phyloP scores from a whole-genome alignment of 352 stramenopile species.

The Globisporangium paddicum region DNA sequence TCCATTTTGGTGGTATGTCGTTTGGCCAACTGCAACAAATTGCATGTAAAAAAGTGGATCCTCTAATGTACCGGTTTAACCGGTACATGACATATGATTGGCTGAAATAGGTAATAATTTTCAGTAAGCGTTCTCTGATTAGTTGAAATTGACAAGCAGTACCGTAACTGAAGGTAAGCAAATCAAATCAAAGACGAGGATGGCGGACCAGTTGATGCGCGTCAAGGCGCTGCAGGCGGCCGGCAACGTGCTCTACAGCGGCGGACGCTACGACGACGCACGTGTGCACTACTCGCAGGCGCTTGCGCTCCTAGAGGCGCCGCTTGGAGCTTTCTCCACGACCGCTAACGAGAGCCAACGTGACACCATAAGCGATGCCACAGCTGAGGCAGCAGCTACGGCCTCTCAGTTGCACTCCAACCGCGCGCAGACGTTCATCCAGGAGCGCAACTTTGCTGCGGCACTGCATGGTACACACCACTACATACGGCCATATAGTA shows the following conservation, averaged over 20 bases:
- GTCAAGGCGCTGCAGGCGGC: constrained; percentile 31
- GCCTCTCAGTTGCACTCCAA: constrained; percentile 55
- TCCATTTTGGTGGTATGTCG: background rate
- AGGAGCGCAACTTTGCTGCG: constrained; percentile 65
- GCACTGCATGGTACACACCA: constrained; percentile 42
- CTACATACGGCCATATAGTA: too few relatives aligned
- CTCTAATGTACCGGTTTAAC: too few relatives aligned
- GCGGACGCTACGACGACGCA: constrained; percentile 55
- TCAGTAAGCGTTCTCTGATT: too few relatives aligned
- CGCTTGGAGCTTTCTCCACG: background rate
- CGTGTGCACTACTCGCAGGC: constrained; percentile 43
- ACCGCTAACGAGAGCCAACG: background rate
- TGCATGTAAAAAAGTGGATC: background rate
- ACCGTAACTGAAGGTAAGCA: too few relatives aligned
- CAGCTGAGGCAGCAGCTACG: constrained; percentile 5
- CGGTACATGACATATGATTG: too few relatives aligned
- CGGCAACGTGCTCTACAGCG: constrained; percentile 48
- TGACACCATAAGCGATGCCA: background rate
- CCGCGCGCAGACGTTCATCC: constrained; percentile 59
- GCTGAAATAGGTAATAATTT: too few relatives aligned
- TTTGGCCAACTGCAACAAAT: background rate
- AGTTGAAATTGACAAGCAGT: background rate
- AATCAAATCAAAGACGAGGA: background rate
- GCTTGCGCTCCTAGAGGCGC: constrained; percentile 22
- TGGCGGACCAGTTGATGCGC: background rate